A percentile compares a stretch with the other conserved stretches of the same genome.
Evolutionary conservation across 208 protist genomes (phyloP).

Genomic region (Leishmania mexicana): DNA sequence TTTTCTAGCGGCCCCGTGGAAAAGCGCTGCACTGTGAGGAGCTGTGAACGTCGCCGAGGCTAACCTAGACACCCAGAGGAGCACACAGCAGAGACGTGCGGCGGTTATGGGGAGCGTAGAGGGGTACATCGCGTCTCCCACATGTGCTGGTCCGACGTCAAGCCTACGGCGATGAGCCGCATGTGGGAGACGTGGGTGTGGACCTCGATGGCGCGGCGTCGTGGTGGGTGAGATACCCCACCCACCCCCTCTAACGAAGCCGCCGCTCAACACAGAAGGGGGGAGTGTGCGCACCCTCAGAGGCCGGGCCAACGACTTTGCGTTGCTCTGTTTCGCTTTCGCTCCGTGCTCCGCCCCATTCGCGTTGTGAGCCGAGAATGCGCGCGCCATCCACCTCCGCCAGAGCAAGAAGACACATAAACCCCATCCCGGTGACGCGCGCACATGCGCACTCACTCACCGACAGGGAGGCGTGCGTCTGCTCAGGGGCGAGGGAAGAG

Average conservation of each 20-base stretch:
- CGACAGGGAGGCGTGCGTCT: not conserved
- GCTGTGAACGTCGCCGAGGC: too few species aligned
- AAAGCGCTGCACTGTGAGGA: not conserved
- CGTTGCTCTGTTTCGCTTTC: not conserved
- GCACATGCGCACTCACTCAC: not conserved
- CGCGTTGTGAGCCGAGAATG: too few species aligned
- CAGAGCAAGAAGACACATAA: not conserved
- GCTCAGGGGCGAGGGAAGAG: too few species aligned
- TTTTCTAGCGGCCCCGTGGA: not conserved
- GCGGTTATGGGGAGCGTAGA: not conserved
- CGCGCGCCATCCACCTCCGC: too few species aligned
- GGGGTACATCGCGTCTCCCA: not conserved
- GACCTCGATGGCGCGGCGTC: not conserved
- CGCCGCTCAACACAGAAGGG: not conserved
- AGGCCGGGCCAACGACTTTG: not conserved
- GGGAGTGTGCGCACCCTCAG: not conserved
- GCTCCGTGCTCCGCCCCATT: too few species aligned
- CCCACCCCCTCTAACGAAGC: not conserved
- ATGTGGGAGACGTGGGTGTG: not conserved
- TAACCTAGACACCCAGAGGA: not conserved
- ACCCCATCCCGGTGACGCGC: not conserved
- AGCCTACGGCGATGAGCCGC: not conserved
- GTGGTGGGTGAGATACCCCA: not conserved
- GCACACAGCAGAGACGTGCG: not conserved
- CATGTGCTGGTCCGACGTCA: not conserved